Percentiles rank a stretch among this genome's conserved stretches.
These are phyloP conservation scores for Hymenoscyphus fraxineus DNA, from an alignment of 2,329 filamentous ascomycete genomes.

Conservation along the genomic window DNA sequence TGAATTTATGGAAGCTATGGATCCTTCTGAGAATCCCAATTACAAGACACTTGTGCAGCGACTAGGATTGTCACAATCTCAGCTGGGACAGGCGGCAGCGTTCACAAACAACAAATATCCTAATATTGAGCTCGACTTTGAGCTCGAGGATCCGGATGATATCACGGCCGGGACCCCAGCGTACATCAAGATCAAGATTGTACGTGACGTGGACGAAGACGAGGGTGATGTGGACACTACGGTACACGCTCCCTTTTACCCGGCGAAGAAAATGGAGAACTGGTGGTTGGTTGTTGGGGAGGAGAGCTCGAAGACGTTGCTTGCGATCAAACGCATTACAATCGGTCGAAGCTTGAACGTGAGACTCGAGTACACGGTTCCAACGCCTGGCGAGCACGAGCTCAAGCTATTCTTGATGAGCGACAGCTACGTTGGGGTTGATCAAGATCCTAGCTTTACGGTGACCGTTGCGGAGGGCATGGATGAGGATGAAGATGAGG, in stretches of 20 bases:
- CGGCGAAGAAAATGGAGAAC: slow-evolving; percentile 87
- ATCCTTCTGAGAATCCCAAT: slow-evolving; percentile 84
- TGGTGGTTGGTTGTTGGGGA: slow-evolving; percentile 98
- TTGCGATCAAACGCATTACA: slow-evolving; percentile 93
- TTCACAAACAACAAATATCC: slow-evolving; percentile 98
- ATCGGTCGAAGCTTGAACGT: slow-evolving; percentile 75
- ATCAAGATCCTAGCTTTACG: slow-evolving; percentile 88
- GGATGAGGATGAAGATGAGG: slow-evolving; percentile 89
- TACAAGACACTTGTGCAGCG: slow-evolving; percentile 74
- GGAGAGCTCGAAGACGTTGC: slow-evolving; percentile 78
- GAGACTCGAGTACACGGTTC: slow-evolving; percentile 83
- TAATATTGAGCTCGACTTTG: slow-evolving; percentile 86
- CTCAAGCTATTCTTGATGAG: slow-evolving; percentile 94
- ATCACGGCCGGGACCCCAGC: slow-evolving; percentile 77
- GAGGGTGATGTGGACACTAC: slow-evolving; percentile 71
- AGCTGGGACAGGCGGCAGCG: slow-evolving; percentile 82
- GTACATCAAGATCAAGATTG: slow-evolving; percentile 78
- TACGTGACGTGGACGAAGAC: slow-evolving; percentile 74
- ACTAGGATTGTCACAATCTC: slow-evolving; percentile 73
- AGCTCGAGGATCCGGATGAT: slow-evolving; percentile 75
- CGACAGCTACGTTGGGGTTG: slow-evolving; percentile 93
- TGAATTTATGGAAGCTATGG: slow-evolving; percentile 99
- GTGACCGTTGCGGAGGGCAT: slow-evolving; percentile 86
- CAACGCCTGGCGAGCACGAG: slow-evolving; percentile 76
- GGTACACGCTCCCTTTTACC: slow-evolving; percentile 95